phyloP scores from a whole-genome alignment of 768 basidiomycete genomes.

The Boletus eberwhitei region DNA sequence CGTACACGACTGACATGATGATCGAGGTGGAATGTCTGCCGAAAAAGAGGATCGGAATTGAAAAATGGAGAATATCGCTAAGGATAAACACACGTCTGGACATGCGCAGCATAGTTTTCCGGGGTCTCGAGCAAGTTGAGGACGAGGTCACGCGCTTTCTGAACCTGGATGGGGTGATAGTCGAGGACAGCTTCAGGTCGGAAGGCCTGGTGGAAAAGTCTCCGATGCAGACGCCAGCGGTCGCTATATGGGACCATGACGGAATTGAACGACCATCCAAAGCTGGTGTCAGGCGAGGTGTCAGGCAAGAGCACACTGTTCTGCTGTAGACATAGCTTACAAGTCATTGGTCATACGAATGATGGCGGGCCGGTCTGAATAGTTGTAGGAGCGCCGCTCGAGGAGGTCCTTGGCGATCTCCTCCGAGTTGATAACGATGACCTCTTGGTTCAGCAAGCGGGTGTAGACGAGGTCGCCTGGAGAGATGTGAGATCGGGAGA shows the following conservation, averaged over 20 bases:
- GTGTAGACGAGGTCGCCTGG: conserved; percentile 38
- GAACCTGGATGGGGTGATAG: conserved; percentile 24
- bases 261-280: conserved; percentile 31
- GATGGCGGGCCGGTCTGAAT: conserved; percentile 40
- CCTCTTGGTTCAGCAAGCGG: conserved; percentile 33
- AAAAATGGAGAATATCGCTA: not conserved
- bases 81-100: conserved; percentile 23
- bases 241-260: conserved; percentile 27
- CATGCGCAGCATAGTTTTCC: conserved; percentile 14
- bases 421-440: conserved; percentile 41
- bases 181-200: conserved; percentile 16
- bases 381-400: conserved; percentile 42
- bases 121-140: conserved; percentile 24
- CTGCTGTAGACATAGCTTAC: conserved; percentile 8
- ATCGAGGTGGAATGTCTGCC: conserved; percentile 25
- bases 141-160: conserved; percentile 26
- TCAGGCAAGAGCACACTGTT: not conserved
- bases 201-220: conserved; percentile 29
- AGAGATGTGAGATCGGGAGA: not conserved
- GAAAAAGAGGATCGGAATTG: not conserved
- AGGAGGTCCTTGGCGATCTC: conserved; percentile 41
- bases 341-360: conserved; percentile 29
- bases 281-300: conserved; percentile 5
- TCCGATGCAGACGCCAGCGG: conserved; percentile 29
- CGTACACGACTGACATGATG: conserved; percentile 32